A percentile compares a stretch with the other conserved stretches of the same genome.
These are phyloP conservation scores for Ilyonectria robusta DNA, from an alignment of 2,329 filamentous ascomycete genomes.

Conservation along the genomic window DNA sequence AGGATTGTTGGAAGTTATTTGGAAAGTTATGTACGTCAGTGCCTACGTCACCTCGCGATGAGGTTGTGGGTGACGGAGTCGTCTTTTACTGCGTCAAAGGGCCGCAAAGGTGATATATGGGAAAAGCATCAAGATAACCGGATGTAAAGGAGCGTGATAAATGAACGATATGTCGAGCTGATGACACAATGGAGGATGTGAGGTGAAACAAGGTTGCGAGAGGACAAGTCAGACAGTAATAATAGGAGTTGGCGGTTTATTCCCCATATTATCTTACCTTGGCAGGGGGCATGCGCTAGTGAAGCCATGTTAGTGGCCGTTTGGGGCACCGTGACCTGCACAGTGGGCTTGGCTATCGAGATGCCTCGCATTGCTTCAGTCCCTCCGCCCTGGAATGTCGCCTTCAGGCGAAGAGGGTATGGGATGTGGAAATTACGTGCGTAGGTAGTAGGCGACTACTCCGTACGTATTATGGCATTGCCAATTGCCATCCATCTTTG, in stretches of 20 bases:
- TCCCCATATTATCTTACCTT: slow-evolving; percentile 39
- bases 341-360: neutral
- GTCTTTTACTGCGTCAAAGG: neutral
- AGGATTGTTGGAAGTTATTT: slow-evolving; percentile 1
- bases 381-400: neutral
- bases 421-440: neutral
- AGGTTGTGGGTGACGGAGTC: neutral
- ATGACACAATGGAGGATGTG: slow-evolving; percentile 18
- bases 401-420: neutral
- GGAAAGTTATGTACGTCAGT: slow-evolving; percentile 19
- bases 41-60: slow-evolving; percentile 28
- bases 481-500: neutral
- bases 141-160: slow-evolving; percentile 8
- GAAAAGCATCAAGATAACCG: slow-evolving; percentile 26
- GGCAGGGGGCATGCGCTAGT: slow-evolving; percentile 44
- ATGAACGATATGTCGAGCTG: slow-evolving; percentile 6
- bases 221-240: slow-evolving; percentile 44
- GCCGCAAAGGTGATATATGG: neutral
- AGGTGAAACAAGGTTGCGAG: slow-evolving; percentile 42
- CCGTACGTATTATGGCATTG: neutral
- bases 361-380: neutral
- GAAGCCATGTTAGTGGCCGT: slow-evolving; percentile 29
- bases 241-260: slow-evolving; percentile 38
- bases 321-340: slow-evolving; percentile 10
- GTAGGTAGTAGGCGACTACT: neutral